Evolutionary conservation across 2,329 filamentous ascomycete species (phyloP).

Genomic region (Fusarium sp.): DNA sequence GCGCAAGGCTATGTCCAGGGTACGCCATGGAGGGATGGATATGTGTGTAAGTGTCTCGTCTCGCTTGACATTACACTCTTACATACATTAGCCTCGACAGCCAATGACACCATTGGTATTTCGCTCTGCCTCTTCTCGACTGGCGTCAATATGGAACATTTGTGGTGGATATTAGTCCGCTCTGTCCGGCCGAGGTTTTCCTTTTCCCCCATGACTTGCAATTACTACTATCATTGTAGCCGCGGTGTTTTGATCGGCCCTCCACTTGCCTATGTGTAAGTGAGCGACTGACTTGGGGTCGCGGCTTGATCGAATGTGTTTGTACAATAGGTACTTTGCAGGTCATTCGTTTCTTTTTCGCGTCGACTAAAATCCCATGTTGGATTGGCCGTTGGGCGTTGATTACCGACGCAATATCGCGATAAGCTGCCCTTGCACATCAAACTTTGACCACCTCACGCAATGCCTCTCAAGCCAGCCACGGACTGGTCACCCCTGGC

Average conservation of each 20-base stretch:
- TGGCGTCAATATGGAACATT: background rate
- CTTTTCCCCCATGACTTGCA: conserved; percentile 7
- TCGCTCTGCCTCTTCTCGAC: background rate
- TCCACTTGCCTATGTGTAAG: conserved; percentile 25
- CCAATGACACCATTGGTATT: conserved; percentile 27
- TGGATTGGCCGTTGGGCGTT: conserved; percentile 10
- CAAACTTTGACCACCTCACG: conserved; percentile 27
- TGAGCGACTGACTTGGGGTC: background rate
- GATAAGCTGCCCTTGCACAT: conserved; percentile 29
- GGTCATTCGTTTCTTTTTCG: background rate
- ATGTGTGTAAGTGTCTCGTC: conserved; percentile 30
- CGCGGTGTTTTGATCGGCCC: conserved; percentile 8
- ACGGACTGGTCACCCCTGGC: conserved; percentile 6
- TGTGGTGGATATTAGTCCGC: conserved; percentile 16
- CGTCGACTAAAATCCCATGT: background rate
- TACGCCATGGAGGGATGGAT: background rate
- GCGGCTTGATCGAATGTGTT: background rate
- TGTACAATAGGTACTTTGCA: background rate
- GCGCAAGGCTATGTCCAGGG: background rate
- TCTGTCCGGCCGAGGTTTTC: conserved; percentile 26
- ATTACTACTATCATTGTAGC: background rate
- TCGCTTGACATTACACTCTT: conserved; percentile 14
- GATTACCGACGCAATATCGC: conserved; percentile 22
- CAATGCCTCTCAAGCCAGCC: background rate
- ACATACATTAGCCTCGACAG: conserved; percentile 5